Conservation (phyloP, 2,329 filamentous ascomycete species). For the Sclerotinia sclerotiorum region DNA sequence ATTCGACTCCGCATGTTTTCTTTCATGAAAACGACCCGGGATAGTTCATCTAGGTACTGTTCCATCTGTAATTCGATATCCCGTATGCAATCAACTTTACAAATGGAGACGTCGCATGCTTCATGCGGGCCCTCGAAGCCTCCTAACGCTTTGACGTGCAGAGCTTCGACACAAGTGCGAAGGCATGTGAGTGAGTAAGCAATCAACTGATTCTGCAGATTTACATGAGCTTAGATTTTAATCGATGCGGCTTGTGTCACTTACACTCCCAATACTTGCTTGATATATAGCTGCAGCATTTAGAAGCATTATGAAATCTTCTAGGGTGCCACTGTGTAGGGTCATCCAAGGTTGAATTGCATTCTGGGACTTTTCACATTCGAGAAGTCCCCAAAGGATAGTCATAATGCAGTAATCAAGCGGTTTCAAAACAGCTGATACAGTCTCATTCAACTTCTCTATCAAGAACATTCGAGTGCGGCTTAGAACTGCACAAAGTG, state of each 20-base stretch:
- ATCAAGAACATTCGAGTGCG: background rate
- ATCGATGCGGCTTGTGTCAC: background rate
- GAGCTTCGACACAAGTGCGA: constrained; percentile 27
- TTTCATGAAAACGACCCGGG: constrained; percentile 28
- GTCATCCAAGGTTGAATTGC: constrained; percentile 6
- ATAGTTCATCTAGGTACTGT: constrained; percentile 27
- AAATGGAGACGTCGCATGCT: constrained; percentile 17
- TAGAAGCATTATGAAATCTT: constrained; percentile 10
- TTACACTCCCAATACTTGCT: constrained; percentile 13
- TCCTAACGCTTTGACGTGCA: constrained; percentile 18
- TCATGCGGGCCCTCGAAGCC: constrained; percentile 9
- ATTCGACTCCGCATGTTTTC: constrained; percentile 26
- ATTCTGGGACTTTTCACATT: constrained; percentile 11
- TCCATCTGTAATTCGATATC: constrained; percentile 20
- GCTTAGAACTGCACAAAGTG: background rate
- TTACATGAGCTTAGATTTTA: background rate
- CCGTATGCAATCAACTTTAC: constrained; percentile 26
- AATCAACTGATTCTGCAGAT: constrained; percentile 29
- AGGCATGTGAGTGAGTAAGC: constrained; percentile 31
- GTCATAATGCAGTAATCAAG: constrained; percentile 22
- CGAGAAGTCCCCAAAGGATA: constrained; percentile 22
- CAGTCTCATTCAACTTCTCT: background rate
- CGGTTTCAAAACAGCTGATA: constrained; percentile 15
- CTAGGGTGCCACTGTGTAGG: constrained; percentile 8
- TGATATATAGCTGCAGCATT: constrained; percentile 18